phyloP scores from a whole-genome alignment of 129 eudicot species.

The Tagetes erecta region DNA sequence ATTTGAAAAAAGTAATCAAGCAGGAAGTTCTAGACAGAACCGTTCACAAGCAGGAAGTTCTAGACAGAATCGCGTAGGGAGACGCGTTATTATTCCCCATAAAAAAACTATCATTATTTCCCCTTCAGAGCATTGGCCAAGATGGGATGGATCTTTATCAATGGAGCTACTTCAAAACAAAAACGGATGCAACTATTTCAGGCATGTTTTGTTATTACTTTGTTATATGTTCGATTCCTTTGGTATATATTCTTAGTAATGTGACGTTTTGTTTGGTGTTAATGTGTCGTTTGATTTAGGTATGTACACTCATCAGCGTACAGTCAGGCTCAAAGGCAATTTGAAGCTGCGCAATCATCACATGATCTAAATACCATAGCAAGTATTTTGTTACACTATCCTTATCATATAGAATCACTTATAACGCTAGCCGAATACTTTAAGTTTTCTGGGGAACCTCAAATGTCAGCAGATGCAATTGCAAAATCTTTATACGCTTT shows the following conservation, averaged over 20 bases:
- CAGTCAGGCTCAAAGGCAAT: constrained; percentile 69
- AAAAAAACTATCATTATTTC: constrained; percentile 66
- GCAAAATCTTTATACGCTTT: constrained; percentile 85
- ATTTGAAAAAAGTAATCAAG: constrained; percentile 58
- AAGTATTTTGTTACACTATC: constrained; percentile 63
- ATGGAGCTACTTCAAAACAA: constrained; percentile 78
- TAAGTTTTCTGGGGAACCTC: constrained; percentile 84
- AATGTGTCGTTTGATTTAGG: constrained; percentile 40
- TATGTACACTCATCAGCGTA: constrained; percentile 71
- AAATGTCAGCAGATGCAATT: constrained; percentile 79
- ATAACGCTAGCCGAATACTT: constrained; percentile 79
- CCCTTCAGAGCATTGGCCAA: constrained; percentile 90
- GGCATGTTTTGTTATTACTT: constrained; percentile 33
- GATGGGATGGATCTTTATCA: constrained; percentile 90
- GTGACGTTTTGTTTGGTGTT: not conserved
- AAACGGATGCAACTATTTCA: constrained; percentile 61
- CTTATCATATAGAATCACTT: constrained; percentile 94
- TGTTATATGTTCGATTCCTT: not conserved
- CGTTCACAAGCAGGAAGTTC: constrained; percentile 68
- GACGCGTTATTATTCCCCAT: constrained; percentile 61
- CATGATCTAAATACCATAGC: constrained; percentile 86
- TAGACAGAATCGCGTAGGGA: constrained; percentile 63
- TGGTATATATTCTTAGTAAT: not conserved
- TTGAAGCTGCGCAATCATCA: constrained; percentile 80
- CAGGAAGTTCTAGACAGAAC: constrained; percentile 69